phyloP scores from a whole-genome alignment of 192 early-diverging fungal genomes.

The Mortierella antarctica region DNA sequence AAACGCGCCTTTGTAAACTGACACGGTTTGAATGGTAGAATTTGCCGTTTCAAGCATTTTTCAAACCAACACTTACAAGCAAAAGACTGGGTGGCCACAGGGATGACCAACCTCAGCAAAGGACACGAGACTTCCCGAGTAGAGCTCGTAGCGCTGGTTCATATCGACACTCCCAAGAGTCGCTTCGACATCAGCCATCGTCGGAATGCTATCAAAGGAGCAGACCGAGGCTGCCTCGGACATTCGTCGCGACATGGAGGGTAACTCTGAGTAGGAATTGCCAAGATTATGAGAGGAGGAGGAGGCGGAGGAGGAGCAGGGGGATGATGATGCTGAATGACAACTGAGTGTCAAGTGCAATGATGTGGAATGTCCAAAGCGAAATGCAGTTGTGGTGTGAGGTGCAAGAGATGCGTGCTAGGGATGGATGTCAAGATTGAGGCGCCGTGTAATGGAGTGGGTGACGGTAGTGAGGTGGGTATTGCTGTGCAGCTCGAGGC shows the following conservation, averaged over 20 bases:
- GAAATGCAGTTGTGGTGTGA: background rate
- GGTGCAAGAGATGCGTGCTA: background rate
- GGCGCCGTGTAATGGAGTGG: background rate
- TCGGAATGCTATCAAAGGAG: conserved; percentile 53
- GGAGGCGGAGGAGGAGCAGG: background rate
- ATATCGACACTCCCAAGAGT: conserved; percentile 51
- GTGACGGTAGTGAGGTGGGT: background rate
- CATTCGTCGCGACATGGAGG: conserved; percentile 48
- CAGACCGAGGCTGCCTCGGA: conserved; percentile 43
- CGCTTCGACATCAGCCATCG: conserved; percentile 52
- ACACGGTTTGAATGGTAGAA: background rate
- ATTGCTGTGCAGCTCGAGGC: no score
- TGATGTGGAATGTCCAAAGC: background rate
- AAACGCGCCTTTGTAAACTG: background rate
- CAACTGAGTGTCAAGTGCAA: background rate
- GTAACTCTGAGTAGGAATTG: background rate
- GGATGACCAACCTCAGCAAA: conserved; percentile 58
- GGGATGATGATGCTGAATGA: background rate
- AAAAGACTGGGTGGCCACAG: conserved; percentile 55
- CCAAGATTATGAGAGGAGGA: background rate
- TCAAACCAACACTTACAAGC: conserved; percentile 31
- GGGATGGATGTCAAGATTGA: background rate
- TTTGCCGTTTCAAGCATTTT: background rate
- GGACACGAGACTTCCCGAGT: conserved; percentile 51
- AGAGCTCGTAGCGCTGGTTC: conserved; percentile 56